phyloP scores from a whole-genome alignment of 305 asterid genomes.

The Ilex paraguariensis region DNA sequence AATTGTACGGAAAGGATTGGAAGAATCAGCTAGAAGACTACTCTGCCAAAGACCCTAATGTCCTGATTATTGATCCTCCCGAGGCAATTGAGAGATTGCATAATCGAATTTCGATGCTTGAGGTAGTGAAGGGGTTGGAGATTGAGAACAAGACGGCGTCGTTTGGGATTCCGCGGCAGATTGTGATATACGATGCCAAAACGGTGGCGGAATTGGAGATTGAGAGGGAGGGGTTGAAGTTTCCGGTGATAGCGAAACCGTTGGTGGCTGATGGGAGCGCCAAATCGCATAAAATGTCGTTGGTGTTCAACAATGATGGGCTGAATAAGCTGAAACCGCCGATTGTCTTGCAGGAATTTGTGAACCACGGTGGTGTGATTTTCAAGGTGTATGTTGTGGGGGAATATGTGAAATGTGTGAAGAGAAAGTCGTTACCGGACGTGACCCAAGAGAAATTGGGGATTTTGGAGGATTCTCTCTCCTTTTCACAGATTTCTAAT shows the following conservation, averaged over 20 bases:
- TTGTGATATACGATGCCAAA: slow-evolving; percentile 41
- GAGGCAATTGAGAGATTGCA: slow-evolving; percentile 63
- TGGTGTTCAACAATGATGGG: slow-evolving; percentile 56
- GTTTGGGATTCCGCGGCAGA: slow-evolving; percentile 63
- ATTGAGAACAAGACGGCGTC: slow-evolving; percentile 30
- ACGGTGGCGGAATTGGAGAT: slow-evolving; percentile 33
- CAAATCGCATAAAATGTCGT: slow-evolving; percentile 63
- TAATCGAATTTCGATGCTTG: slow-evolving; percentile 70
- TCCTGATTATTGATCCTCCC: slow-evolving; percentile 52
- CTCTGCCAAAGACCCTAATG: slow-evolving; percentile 37
- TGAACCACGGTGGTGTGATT: slow-evolving; percentile 70
- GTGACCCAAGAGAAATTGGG: slow-evolving; percentile 52
- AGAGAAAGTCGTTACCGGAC: slow-evolving; percentile 66
- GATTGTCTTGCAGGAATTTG: slow-evolving; percentile 65
- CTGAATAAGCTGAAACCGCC: slow-evolving; percentile 64
- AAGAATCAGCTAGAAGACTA: slow-evolving; percentile 45
- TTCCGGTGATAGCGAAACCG: slow-evolving; percentile 74
- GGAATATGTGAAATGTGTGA: slow-evolving; percentile 65
- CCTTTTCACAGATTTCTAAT: slow-evolving; percentile 66
- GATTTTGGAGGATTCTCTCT: slow-evolving; percentile 34
- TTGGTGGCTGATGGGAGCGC: slow-evolving; percentile 77
- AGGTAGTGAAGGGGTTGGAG: slow-evolving; percentile 45
- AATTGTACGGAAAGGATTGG: slow-evolving; percentile 63
- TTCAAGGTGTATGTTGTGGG: slow-evolving; percentile 85
- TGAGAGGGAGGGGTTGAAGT: slow-evolving; percentile 41